phyloP scores from a whole-genome alignment of 176 grass and related monocot species.

The Chrysopogon serrulatus region DNA sequence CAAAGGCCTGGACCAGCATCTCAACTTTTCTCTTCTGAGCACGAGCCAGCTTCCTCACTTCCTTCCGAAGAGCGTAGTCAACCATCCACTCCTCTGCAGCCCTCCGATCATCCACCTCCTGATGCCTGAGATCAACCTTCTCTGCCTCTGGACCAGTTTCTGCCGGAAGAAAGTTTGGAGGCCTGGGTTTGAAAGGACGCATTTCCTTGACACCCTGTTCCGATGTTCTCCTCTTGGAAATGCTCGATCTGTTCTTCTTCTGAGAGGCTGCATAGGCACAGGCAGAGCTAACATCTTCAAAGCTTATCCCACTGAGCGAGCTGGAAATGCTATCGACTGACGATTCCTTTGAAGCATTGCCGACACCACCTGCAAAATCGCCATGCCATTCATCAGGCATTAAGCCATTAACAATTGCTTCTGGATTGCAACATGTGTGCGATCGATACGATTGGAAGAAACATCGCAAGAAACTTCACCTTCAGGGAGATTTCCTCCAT shows the following conservation, averaged over 20 bases:
- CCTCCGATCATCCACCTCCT: conserved; percentile 55
- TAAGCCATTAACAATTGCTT: background rate
- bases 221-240: conserved; percentile 19
- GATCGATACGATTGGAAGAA: background rate
- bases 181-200: conserved; percentile 56
- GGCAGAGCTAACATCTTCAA: conserved; percentile 32
- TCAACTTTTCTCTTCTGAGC: conserved; percentile 71
- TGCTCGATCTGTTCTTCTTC: conserved; percentile 23
- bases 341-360: conserved; percentile 8
- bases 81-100: conserved; percentile 86
- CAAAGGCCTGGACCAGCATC: conserved; percentile 85
- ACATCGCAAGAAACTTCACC: conserved; percentile 21
- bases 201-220: conserved; percentile 22
- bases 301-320: conserved; percentile 29
- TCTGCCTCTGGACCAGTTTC: conserved; percentile 57
- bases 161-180: conserved; percentile 52
- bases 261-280: conserved; percentile 18
- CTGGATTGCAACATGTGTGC: background rate
- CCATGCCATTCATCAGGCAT: background rate
- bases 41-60: conserved; percentile 49
- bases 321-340: conserved; percentile 45
- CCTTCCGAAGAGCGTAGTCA: conserved; percentile 72
- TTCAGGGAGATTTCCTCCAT: background rate
- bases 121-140: conserved; percentile 74
- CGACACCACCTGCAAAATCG: background rate